phyloP scores from a whole-genome alignment of 148 eudicot species.

The Chenopodium album region DNA sequence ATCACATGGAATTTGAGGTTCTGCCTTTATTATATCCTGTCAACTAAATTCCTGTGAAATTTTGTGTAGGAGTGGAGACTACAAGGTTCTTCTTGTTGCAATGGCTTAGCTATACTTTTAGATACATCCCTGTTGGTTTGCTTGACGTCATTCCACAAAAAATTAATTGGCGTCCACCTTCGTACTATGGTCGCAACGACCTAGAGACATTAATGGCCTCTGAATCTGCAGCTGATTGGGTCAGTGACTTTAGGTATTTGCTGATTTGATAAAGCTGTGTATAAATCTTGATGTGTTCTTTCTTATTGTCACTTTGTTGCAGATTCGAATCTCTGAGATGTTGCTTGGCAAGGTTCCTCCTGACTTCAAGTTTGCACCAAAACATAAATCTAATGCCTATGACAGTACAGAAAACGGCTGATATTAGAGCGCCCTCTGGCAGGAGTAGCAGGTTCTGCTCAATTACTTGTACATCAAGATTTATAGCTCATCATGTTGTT shows the following conservation, averaged over 20 bases:
- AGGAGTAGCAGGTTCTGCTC: not conserved
- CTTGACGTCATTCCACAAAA: constrained; percentile 82
- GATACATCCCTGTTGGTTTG: constrained; percentile 89
- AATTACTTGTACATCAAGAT: constrained; percentile 35
- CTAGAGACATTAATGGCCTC: constrained; percentile 97
- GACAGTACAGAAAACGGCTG: constrained; percentile 93
- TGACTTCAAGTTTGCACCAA: constrained; percentile 81
- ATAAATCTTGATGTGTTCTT: not conserved
- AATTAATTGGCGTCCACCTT: constrained; percentile 84
- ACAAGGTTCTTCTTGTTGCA: constrained; percentile 91
- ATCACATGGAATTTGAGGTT: not conserved
- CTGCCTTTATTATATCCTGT: not conserved
- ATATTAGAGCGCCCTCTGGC: constrained; percentile 17
- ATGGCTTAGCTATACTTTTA: constrained; percentile 87
- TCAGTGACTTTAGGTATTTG: constrained; percentile 27
- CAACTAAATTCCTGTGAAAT: not conserved
- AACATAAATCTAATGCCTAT: constrained; percentile 94
- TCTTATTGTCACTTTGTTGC: constrained; percentile 22
- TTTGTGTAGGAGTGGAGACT: constrained; percentile 82
- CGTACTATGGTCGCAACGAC: constrained; percentile 88
- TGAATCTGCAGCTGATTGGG: constrained; percentile 99
- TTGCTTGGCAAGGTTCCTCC: constrained; percentile 92
- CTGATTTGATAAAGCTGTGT: not conserved
- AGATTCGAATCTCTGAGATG: constrained; percentile 90
- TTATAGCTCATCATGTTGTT: not conserved